Conservation (phyloP, 1,284 basidiomycete species). For the Salmacisia buchloeana region DNA sequence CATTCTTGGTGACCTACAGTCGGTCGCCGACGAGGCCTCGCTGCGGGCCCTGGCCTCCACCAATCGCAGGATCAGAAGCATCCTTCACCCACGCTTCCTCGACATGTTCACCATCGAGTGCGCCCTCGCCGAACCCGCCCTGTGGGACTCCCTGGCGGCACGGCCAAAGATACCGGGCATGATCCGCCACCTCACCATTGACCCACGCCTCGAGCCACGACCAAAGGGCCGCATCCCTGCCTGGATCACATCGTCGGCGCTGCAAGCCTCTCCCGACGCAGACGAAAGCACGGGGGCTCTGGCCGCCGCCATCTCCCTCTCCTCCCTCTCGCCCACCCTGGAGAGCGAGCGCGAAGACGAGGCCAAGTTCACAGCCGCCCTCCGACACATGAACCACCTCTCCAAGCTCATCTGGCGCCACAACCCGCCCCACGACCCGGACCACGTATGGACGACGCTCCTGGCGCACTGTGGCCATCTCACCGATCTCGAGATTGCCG, state of each 20-base stretch:
- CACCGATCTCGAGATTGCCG: slow-evolving; percentile 9
- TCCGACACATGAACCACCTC: slow-evolving; percentile 6
- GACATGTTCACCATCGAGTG: neutral
- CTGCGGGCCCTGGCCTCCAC: slow-evolving; percentile 3
- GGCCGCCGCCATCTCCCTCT: neutral
- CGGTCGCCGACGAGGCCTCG: neutral
- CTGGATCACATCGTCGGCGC: neutral
- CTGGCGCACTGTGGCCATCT: neutral
- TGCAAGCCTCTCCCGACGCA: neutral
- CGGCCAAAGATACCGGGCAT: neutral
- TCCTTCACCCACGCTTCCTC: neutral
- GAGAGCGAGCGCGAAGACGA: slow-evolving; percentile 4
- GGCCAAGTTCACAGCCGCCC: neutral
- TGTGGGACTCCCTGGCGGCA: neutral
- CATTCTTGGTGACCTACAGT: neutral
- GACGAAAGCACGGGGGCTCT: neutral
- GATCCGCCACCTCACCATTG: slow-evolving; percentile 6
- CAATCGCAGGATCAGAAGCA: neutral
- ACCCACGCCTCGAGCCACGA: slow-evolving; percentile 1
- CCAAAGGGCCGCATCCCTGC: neutral
- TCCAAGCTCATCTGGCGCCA: slow-evolving; percentile 8
- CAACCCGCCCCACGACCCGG: neutral
- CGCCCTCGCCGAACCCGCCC: neutral
- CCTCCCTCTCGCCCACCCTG: neutral
- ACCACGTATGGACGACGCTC: slow-evolving; percentile 2